These are phyloP conservation scores for Lenzites betulinus DNA, from an alignment of 768 basidiomycete genomes.

Conservation along the genomic window DNA sequence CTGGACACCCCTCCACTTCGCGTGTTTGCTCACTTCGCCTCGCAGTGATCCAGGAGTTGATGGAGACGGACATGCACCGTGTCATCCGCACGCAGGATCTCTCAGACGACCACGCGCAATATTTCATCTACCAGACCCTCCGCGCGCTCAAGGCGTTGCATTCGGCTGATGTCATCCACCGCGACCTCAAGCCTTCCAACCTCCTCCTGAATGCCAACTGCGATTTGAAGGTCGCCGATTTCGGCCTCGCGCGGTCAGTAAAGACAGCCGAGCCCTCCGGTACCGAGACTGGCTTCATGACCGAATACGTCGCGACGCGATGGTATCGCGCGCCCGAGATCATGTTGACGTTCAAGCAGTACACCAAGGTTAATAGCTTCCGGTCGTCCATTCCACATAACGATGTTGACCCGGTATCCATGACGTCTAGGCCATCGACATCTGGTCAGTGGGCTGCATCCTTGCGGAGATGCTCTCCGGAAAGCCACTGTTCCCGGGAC, in stretches of 20 bases:
- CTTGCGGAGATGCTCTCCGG: conserved; percentile 97
- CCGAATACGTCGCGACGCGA: conserved; percentile 95
- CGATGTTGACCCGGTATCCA: conserved; percentile 5
- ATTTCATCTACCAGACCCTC: conserved; percentile 92
- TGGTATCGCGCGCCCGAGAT: conserved; percentile 99
- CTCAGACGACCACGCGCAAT: conserved; percentile 93
- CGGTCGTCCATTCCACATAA: neutral
- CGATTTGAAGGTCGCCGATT: conserved; percentile 94
- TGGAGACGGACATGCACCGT: conserved; percentile 97
- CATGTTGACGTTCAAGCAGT: conserved; percentile 99
- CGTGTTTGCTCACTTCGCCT: neutral
- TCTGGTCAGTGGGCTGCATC: conserved; percentile 88
- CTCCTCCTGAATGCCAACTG: conserved; percentile 97
- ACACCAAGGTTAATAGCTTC: conserved; percentile 69
- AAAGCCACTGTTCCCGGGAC: conserved; percentile 94
- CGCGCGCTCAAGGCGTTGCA: conserved; percentile 95
- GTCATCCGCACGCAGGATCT: conserved; percentile 95
- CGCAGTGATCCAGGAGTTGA: conserved; percentile 85
- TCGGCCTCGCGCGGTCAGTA: conserved; percentile 90
- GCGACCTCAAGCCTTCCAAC: conserved; percentile 97
- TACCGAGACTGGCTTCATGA: conserved; percentile 76
- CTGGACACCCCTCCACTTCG: conserved; percentile 1
- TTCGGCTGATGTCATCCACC: conserved; percentile 93
- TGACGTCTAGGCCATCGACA: conserved; percentile 67
- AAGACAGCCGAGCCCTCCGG: conserved; percentile 84